phyloP scores from a whole-genome alignment of 129 eudicot genomes.

The Saussurea involucrata region DNA sequence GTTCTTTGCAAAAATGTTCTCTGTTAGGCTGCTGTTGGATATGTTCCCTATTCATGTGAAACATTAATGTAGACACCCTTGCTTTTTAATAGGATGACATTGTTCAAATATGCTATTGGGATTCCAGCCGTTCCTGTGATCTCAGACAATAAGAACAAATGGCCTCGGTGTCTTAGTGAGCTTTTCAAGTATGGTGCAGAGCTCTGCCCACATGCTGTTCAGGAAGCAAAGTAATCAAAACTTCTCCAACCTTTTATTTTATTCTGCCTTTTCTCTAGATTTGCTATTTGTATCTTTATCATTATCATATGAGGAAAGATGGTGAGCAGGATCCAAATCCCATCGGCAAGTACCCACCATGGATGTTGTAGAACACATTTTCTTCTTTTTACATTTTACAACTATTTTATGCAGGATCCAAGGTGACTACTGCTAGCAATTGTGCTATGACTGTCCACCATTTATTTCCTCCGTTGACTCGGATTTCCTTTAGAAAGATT shows the following conservation, averaged over 20 bases:
- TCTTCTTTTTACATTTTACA: neutral
- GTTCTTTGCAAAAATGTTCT: neutral
- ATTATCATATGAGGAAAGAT: neutral
- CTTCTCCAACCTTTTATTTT: neutral
- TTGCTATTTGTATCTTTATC: neutral
- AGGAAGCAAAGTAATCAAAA: slow-evolving; percentile 42
- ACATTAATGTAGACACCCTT: neutral
- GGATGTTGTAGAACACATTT: neutral
- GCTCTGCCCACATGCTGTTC: slow-evolving; percentile 43
- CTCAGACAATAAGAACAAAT: slow-evolving; percentile 42
- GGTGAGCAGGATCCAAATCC: neutral
- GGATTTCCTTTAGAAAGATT: too few relatives aligned
- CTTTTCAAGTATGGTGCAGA: slow-evolving; percentile 47
- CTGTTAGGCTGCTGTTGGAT: neutral
- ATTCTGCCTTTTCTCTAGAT: neutral
- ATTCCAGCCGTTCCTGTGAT: slow-evolving; percentile 30
- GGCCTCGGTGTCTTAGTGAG: slow-evolving; percentile 52
- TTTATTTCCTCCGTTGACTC: neutral
- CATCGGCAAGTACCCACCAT: neutral
- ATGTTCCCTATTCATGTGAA: neutral
- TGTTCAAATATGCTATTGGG: slow-evolving; percentile 46
- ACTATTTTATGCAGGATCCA: neutral
- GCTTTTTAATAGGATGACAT: slow-evolving; percentile 41
- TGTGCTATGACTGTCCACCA: neutral
- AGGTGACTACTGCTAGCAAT: neutral